Evolutionary conservation across 2,329 filamentous ascomycete species (phyloP), one percentile per base, ranked within the genome.

Genomic region (Raffaelea arxii): DNA sequence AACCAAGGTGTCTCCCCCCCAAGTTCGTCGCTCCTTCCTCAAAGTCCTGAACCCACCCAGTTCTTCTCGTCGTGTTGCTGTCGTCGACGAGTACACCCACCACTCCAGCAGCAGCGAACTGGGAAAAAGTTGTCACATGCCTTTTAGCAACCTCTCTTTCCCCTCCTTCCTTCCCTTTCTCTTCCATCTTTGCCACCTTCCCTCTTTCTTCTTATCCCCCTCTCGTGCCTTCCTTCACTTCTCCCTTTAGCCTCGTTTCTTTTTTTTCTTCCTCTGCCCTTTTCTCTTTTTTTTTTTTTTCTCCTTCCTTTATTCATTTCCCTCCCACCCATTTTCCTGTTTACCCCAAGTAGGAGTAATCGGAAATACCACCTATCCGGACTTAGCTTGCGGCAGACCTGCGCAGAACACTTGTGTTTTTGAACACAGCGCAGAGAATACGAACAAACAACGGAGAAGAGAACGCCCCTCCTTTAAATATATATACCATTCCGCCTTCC

Each of bases 131-230:
- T 25, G 24, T 24, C 35, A 21, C 41, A 47, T 43, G 43, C 46
- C 46, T 22, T 44, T 41, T 48, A 41, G 44, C 46, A 36, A 36
- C 35, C 46, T 41, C 22, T 37, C 9, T 40, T 25, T 44, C 46
- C 36, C 36, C n/a, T n/a, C n/a, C 21, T 32, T 37, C 32, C 38
- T 23, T 22, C 23, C 12, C 18, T 16, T 37, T 25, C 27, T 30
- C 18, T 37, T 37, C 12, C 35, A 37, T 11, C 16, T 41, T 25
- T 41, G 21, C 14, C 7, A 22, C 14, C 16, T 24, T 41, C 22
- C 18, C 14, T 25, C 14, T 22, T 7, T 40, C 37, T 6, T 18
- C 35, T 37, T 18, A 9, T 37, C 35, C 35, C 35, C 35, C 21
- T 23, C 37, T 37, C 22, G 6, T 40, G 22, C 38, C 6, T 25